A percentile compares a stretch with the other conserved stretches of the same genome.
Evolutionary conservation across 495 filamentous ascomycete genomes (phyloP).

Genomic region (Chaetomium cochliodes): DNA sequence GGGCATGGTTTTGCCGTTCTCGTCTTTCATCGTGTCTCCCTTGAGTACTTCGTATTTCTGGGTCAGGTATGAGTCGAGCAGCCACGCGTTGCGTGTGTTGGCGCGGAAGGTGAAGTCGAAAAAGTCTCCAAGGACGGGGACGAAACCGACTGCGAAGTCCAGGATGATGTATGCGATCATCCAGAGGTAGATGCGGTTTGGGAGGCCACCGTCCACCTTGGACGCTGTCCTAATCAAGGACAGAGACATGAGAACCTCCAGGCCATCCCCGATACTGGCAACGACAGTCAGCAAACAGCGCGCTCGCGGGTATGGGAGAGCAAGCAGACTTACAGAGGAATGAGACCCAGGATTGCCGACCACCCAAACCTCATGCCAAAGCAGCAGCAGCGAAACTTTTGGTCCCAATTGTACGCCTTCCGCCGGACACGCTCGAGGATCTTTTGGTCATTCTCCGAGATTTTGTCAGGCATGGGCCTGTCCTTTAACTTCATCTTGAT

Average conservation of each 20-base stretch:
- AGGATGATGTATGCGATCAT: slow-evolving; percentile 78
- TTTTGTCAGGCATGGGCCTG: slow-evolving; percentile 68
- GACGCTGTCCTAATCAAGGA: slow-evolving; percentile 66
- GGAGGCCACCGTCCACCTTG: slow-evolving; percentile 70
- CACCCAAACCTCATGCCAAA: slow-evolving; percentile 78
- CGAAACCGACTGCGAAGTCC: slow-evolving; percentile 77
- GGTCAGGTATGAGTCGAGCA: slow-evolving; percentile 70
- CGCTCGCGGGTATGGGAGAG: not conserved
- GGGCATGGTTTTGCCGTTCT: slow-evolving; percentile 16
- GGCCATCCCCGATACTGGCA: slow-evolving; percentile 67
- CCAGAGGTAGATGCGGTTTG: slow-evolving; percentile 48
- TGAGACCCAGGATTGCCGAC: slow-evolving; percentile 73
- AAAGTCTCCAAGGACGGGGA: slow-evolving; percentile 84
- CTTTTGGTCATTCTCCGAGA: slow-evolving; percentile 72
- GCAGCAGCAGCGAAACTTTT: slow-evolving; percentile 62
- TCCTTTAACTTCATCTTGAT: slow-evolving; percentile 63
- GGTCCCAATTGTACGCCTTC: slow-evolving; percentile 79
- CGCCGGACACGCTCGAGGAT: slow-evolving; percentile 78
- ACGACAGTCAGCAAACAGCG: slow-evolving; percentile 5
- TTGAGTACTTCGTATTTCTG: slow-evolving; percentile 53
- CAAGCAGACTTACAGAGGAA: slow-evolving; percentile 64
- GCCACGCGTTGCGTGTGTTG: slow-evolving; percentile 74
- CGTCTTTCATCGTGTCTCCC: slow-evolving; percentile 36
- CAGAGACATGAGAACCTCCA: slow-evolving; percentile 66
- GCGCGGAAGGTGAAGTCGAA: slow-evolving; percentile 60